Conservation (phyloP, 805 yeast genomes). For the Zygotorulaspora danielsina region DNA sequence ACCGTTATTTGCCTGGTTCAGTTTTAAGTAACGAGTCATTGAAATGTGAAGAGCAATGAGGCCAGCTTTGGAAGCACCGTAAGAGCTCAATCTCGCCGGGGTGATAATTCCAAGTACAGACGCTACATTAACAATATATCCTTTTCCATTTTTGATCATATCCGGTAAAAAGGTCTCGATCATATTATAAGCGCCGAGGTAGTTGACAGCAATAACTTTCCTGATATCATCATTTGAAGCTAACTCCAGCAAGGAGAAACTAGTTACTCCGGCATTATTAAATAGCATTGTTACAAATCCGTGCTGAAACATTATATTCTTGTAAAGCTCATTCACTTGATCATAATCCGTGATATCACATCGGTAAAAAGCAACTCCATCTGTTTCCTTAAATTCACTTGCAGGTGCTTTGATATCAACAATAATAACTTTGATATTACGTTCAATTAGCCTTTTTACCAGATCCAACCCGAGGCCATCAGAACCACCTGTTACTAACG, state of each 20-base stretch:
- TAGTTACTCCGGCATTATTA: conserved; percentile 80
- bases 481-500: conserved; percentile 79
- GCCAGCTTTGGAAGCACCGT: conserved; percentile 90
- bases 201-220: conserved; percentile 59
- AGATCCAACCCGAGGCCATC: conserved; percentile 74
- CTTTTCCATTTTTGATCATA: conserved; percentile 59
- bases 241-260: conserved; percentile 54
- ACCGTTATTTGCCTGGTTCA: conserved; percentile 22
- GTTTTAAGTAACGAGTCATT: conserved; percentile 41
- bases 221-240: conserved; percentile 56
- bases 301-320: conserved; percentile 39
- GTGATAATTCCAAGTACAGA: conserved; percentile 82
- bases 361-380: conserved; percentile 48
- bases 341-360: conserved; percentile 66
- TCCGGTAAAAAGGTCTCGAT: conserved; percentile 67
- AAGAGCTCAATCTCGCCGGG: conserved; percentile 74
- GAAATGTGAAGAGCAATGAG: conserved; percentile 81
- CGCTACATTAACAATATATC: conserved; percentile 75
- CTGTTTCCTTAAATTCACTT: conserved; percentile 23
- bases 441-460: conserved; percentile 41
- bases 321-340: conserved; percentile 42
- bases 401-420: conserved; percentile 49
- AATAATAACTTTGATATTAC: conserved; percentile 54
- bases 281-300: conserved; percentile 67
- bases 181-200: conserved; percentile 65